A percentile compares a stretch with the other conserved stretches of the same genome.
phyloP scores from a whole-genome alignment of 805 yeast genomes.

The Cyberlindnera americana region DNA sequence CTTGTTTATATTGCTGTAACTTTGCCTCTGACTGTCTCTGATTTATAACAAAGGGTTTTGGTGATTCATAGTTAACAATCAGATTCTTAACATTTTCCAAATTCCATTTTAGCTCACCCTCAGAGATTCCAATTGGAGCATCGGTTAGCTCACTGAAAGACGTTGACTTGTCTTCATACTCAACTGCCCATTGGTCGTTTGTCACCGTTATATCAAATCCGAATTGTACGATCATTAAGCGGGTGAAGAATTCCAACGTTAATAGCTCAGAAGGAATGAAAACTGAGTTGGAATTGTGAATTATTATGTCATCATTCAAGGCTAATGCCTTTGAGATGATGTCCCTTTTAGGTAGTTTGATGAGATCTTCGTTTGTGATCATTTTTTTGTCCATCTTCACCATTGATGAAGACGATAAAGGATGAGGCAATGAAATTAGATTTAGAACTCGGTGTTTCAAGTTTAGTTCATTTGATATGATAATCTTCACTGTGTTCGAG shows the following conservation, averaged over 20 bases:
- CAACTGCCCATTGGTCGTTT: conserved; percentile 10
- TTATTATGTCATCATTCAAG: too few species aligned
- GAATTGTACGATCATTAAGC: conserved; percentile 4
- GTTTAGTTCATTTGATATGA: conserved; percentile 5
- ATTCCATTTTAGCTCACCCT: conserved; percentile 19
- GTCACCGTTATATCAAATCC: conserved; percentile 13
- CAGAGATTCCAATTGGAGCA: conserved; percentile 11
- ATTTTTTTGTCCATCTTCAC: conserved; percentile 12
- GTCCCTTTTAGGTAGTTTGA: conserved; percentile 2
- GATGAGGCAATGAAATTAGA: conserved; percentile 21
- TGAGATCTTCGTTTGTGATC: conserved; percentile 9
- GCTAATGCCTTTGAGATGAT: too few species aligned
- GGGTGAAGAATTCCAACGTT: conserved; percentile 10
- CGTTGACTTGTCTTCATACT: conserved; percentile 13
- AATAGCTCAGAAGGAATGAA: conserved; percentile 13
- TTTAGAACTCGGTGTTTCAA: conserved; percentile 6
- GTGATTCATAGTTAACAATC: conserved; percentile 14
- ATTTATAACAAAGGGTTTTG: conserved; percentile 16
- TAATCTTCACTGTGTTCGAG: conserved; percentile 2
- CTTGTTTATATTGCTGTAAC: conserved; percentile 12
- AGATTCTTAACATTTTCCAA: conserved; percentile 14
- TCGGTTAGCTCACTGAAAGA: conserved; percentile 11
- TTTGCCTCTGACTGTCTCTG: conserved; percentile 17
- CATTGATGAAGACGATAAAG: conserved; percentile 14
- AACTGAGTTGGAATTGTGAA: conserved; percentile 1